Evolutionary conservation across 352 stramenopile species (phyloP), one percentile per base, ranked within the genome.

Genomic region (Peronosclerospora sorghi): DNA sequence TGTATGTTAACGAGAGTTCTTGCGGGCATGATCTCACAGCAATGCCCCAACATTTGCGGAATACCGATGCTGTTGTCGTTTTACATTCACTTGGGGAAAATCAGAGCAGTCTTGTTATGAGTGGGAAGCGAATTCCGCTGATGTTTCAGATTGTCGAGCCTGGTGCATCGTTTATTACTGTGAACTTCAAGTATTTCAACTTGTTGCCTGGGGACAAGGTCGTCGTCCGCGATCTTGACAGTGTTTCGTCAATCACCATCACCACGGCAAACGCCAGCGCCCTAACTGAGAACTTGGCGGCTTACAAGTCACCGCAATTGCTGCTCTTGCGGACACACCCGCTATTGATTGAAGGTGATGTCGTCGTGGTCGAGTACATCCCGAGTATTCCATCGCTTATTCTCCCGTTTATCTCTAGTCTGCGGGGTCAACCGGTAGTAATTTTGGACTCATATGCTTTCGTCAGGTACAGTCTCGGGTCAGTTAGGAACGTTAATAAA

Each of bases 281-380:
- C 0, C 13, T 54, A 1, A 27, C 38, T 21, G 29, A 41, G n/a
- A 32, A 44, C 6, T 44, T 32, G n/a, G 21, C 12, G 21, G 10
- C n/a, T 13, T 8, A 44, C 12, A 54, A 44, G 17, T 57, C 34
- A 8, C 56, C 57, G 2, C 43, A 42, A 38, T 56, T 34, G 15
- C 20, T 63, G 4, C 10, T 60, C 13, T 38, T 79, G 10, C 65
- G 59, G 37, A 62, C 61, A 24, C 64, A 79, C 28, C 64, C 67
- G 14, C 62, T 80, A 36, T 46, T 83, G 35, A 41, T 72, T 14
- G 13, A 47, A 36, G 68, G 72, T 9, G 43, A 63, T 28, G 42
- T 35, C 0, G 44, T 79, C 12, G 59, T 59, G 13, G 29, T 84
- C 32, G 56, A 77, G 51, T 82, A 84, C 44, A 64, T 63, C 15